Percentiles rank a stretch among this genome's conserved stretches.
These are phyloP conservation scores for Arthrobotrys megalospora DNA, from an alignment of 2,329 filamentous ascomycete species.

Conservation along the genomic window DNA sequence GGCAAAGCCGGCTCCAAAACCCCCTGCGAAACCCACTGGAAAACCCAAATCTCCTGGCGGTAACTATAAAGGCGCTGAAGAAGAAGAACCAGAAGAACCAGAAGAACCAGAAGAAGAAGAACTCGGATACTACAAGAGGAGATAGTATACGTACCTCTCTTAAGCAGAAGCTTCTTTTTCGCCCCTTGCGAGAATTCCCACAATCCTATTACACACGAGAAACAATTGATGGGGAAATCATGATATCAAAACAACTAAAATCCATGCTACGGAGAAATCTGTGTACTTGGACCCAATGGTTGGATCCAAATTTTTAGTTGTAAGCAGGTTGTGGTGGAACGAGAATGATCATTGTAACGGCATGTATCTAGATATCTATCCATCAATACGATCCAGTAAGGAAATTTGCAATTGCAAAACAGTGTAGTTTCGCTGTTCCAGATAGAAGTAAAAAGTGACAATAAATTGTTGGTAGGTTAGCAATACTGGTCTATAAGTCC, in stretches of 20 bases:
- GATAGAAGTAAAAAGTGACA: no score
- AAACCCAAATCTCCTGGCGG: neutral
- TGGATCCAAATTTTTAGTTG: no score
- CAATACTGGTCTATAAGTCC: no score
- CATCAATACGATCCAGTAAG: no score
- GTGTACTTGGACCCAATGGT: no score
- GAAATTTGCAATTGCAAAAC: no score
- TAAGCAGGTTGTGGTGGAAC: no score
- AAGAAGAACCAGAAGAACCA: neutral
- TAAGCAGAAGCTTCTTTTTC: conserved; percentile 6
- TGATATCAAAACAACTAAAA: conserved; percentile 2
- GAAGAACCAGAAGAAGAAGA: neutral
- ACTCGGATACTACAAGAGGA: neutral
- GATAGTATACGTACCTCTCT: neutral
- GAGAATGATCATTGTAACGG: no score
- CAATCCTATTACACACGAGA: conserved; percentile 15
- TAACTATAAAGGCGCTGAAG: conserved; percentile 8
- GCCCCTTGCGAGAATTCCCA: neutral
- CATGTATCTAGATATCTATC: no score
- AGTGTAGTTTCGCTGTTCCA: no score
- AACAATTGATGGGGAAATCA: conserved; percentile 7
- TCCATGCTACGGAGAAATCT: neutral
- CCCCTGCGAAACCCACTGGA: neutral
- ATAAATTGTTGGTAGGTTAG: no score
- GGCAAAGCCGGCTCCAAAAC: neutral